Evolutionary conservation across 2,329 filamentous ascomycete species (phyloP), one percentile per base, ranked within the genome.

Genomic region (Metarhizium rileyi): DNA sequence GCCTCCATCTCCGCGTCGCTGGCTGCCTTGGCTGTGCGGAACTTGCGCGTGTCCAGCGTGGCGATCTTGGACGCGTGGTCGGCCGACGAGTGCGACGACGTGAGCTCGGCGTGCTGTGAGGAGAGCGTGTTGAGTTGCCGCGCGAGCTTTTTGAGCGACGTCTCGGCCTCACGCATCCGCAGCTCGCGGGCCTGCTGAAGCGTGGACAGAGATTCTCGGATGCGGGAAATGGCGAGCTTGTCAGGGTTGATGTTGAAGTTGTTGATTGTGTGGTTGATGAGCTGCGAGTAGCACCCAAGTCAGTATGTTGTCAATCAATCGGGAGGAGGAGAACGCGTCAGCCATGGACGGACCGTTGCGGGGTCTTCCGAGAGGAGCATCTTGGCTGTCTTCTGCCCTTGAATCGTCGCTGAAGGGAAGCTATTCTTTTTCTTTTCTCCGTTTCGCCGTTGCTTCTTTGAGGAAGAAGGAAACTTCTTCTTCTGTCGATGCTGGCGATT

Each of bases 301-400:
- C 22, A 27, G 23, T 8, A n/a, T 16, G 6, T 4, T 48, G 28
- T 16, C 35, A 20, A 14, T 38, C 28, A 6, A 6, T 12, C 2
- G 28, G 7, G 2, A 30, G 28, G 28, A 7, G 16, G 18, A 20
- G 9, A 38, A 20, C 30, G 30, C 2, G 27, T 16, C 8, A 5
- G 12, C 30, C 10, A 2, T 5, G 16, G 18, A 48, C 80, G 53
- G 80, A 94, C 89, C 42, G 84, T 85, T 42, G 87, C 87, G 57
- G 90, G 91, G 66, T 93, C 87, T 72, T 96, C 90, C 70, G 95
- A 88, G 70, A 97, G 87, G 66, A 96, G 78, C 86, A 97, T 96
- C 56, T 70, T 89, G 72, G 53, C 48, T 50, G 20, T 33, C 5
- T 33, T 14, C 10, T n/a, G 7, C 10, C 10, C 30, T n/a, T n/a